These are phyloP conservation scores for Brassica hybrid DNA, from an alignment of 441 rosid species.

Conservation along the genomic window DNA sequence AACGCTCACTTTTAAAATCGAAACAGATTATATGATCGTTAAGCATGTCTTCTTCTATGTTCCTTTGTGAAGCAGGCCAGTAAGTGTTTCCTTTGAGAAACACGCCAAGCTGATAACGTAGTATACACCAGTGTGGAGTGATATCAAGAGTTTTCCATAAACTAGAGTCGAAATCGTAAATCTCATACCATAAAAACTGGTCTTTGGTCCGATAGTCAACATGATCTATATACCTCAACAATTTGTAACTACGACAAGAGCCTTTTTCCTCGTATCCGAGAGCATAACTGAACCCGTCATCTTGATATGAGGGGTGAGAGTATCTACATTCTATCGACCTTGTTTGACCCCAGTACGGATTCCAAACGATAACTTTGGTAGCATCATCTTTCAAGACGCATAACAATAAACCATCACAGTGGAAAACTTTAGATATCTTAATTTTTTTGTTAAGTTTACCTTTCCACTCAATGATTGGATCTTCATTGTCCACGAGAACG, in stretches of 20 bases:
- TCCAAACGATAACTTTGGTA: background rate
- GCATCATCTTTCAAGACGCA: conserved; percentile 11
- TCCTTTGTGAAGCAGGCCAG: background rate
- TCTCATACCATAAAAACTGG: background rate
- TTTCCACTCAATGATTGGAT: background rate
- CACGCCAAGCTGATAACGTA: background rate
- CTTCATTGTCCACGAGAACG: background rate
- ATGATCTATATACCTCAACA: too few relatives aligned
- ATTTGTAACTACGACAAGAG: too few relatives aligned
- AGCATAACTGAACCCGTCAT: background rate
- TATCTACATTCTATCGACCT: conserved; percentile 4
- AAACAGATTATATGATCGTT: background rate
- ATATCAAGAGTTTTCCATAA: conserved; percentile 1
- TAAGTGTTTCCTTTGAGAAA: background rate
- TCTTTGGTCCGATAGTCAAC: background rate
- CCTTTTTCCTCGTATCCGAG: too few relatives aligned
- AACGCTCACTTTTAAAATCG: background rate
- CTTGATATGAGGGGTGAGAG: background rate
- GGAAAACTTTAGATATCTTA: conserved; percentile 15
- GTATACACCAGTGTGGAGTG: conserved; percentile 4
- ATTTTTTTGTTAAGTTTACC: conserved; percentile 7
- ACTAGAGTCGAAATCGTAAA: background rate
- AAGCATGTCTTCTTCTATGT: background rate
- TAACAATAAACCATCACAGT: conserved; percentile 13
- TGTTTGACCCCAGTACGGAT: background rate